Conservation (phyloP, 257 asterid species). For the Jasminum sambac region DNA sequence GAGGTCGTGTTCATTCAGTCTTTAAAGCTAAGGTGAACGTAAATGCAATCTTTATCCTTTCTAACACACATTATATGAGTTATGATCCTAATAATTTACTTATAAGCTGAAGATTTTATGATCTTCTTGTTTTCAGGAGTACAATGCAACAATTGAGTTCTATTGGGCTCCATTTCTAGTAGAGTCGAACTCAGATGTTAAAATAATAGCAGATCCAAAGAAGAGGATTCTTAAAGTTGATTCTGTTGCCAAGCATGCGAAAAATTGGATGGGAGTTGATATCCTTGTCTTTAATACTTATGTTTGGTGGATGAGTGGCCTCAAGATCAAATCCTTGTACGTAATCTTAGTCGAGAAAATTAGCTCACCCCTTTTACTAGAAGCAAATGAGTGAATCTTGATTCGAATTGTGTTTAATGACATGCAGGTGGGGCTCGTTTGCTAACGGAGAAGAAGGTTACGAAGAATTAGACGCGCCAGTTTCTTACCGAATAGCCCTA, state of each 20-base stretch:
- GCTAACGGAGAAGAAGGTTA: slow-evolving; percentile 78
- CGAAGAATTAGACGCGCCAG: slow-evolving; percentile 59
- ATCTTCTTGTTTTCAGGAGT: slow-evolving; percentile 39
- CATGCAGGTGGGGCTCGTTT: slow-evolving; percentile 84
- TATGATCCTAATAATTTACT: not conserved
- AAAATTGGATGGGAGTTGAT: slow-evolving; percentile 79
- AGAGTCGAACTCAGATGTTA: slow-evolving; percentile 75
- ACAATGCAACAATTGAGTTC: slow-evolving; percentile 78
- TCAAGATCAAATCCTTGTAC: slow-evolving; percentile 78
- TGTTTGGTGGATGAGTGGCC: slow-evolving; percentile 97
- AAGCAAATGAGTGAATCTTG: not conserved
- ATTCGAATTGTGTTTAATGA: not conserved
- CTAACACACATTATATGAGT: not conserved
- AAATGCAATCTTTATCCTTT: not conserved
- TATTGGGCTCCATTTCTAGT: slow-evolving; percentile 90
- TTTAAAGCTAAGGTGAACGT: slow-evolving; percentile 38
- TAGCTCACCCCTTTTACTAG: not conserved
- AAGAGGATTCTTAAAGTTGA: slow-evolving; percentile 80
- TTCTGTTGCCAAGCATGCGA: slow-evolving; percentile 79
- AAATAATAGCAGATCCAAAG: slow-evolving; percentile 59
- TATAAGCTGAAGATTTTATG: not conserved
- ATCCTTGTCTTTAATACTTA: slow-evolving; percentile 81
- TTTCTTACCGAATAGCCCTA: slow-evolving; percentile 69
- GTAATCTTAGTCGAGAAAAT: slow-evolving; percentile 1
- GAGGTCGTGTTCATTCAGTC: slow-evolving; percentile 57